These are phyloP conservation scores for Rhizopus stolonifer DNA, from an alignment of 371 early-diverging fungal genomes.

Conservation along the genomic window DNA sequence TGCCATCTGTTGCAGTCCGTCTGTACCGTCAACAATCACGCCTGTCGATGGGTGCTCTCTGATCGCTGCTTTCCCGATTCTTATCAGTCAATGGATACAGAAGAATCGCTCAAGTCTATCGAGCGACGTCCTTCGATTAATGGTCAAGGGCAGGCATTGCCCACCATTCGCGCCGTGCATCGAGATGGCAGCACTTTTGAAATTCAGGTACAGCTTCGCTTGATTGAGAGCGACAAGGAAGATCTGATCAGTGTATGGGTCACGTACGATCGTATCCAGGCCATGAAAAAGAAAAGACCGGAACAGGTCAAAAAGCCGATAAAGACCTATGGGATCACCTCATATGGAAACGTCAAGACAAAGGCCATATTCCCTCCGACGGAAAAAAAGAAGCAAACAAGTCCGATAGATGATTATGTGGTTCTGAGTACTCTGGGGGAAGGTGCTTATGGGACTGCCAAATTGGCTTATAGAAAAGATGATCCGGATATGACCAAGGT, in stretches of 20 bases:
- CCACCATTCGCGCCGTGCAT: constrained; percentile 62
- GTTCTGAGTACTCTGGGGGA: constrained; percentile 65
- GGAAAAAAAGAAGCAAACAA: constrained; percentile 2
- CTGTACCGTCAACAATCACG: constrained; percentile 26
- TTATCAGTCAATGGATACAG: constrained; percentile 5
- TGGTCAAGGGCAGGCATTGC: constrained; percentile 24
- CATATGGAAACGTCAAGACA: constrained; percentile 20
- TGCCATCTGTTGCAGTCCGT: constrained; percentile 20
- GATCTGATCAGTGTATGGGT: constrained; percentile 68
- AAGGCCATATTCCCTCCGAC: constrained; percentile 19
- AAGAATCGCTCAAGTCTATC: constrained; percentile 12
- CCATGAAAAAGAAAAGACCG: constrained; percentile 6
- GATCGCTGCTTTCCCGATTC: constrained; percentile 10
- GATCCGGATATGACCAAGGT: constrained; percentile 53
- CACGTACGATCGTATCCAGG: constrained; percentile 60
- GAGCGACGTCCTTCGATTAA: constrained; percentile 17
- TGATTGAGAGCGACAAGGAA: constrained; percentile 56
- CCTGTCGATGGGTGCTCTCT: constrained; percentile 37
- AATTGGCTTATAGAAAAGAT: constrained; percentile 50
- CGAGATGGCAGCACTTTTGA: constrained; percentile 63
- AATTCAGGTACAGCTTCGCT: constrained; percentile 62
- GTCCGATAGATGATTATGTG: constrained; percentile 53
- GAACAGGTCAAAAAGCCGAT: constrained; percentile 13
- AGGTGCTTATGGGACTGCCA: constrained; percentile 75
- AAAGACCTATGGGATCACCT: constrained; percentile 20